Percentiles rank a stretch among this genome's conserved stretches.
phyloP scores from a whole-genome alignment of 345 rosid species.

The Punica granatum region DNA sequence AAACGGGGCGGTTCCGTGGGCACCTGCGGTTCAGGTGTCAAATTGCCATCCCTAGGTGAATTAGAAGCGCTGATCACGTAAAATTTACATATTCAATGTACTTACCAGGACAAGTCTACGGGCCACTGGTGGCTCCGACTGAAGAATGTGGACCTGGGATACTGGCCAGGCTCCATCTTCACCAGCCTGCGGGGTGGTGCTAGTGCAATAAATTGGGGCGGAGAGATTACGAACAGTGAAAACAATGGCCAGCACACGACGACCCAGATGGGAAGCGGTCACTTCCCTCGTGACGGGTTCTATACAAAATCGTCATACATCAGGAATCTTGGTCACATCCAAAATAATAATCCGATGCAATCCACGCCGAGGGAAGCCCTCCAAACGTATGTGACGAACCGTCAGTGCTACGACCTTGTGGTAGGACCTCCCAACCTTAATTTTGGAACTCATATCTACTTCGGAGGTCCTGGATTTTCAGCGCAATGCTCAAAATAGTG shows the following conservation, averaged over 20 bases:
- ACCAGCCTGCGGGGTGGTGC: conserved; percentile 20
- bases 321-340: not conserved
- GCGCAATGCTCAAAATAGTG: not conserved
- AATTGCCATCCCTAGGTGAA: no score
- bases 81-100: no score
- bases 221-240: conserved; percentile 27
- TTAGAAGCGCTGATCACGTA: no score
- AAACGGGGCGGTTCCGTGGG: no score
- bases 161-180: conserved; percentile 34
- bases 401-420: not conserved
- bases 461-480: conserved; percentile 8
- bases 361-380: not conserved
- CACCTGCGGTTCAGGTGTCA: no score
- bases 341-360: not conserved
- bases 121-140: conserved; percentile 40
- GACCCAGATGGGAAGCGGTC: not conserved
- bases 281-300: not conserved
- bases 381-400: not conserved
- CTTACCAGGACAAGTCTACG: conserved; percentile 24
- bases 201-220: conserved; percentile 26
- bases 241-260: conserved; percentile 1
- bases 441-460: not conserved
- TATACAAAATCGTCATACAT: not conserved
- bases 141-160: conserved; percentile 12
- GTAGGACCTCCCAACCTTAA: no score